Percentiles rank a stretch among this genome's conserved stretches.
Evolutionary conservation across 208 protist genomes (phyloP).

Genomic region (Tritrichomonas musculus): DNA sequence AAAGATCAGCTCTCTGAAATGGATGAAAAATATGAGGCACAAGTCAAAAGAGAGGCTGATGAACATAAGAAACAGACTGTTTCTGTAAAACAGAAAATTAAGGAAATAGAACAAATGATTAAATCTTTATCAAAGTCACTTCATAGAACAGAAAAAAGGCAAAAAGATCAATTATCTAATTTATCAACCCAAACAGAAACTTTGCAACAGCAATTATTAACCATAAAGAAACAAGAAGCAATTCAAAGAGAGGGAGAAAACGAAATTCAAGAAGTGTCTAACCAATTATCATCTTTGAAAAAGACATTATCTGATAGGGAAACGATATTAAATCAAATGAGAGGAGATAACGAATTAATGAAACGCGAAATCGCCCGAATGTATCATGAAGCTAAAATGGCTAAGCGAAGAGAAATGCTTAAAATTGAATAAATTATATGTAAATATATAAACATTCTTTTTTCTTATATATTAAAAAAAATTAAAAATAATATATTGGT

Average conservation of each 20-base stretch:
- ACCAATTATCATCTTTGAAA: neutral
- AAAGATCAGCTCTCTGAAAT: neutral
- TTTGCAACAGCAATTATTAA: neutral
- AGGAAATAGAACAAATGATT: neutral
- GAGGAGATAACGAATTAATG: neutral
- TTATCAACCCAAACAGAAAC: neutral
- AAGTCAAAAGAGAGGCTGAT: neutral
- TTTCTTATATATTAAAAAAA: too few species aligned
- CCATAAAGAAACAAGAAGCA: neutral
- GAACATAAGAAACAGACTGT: neutral
- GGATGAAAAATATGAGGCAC: neutral
- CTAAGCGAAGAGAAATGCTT: neutral
- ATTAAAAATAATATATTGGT: too few species aligned
- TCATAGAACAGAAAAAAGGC: neutral
- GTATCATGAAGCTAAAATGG: conserved; percentile 1
- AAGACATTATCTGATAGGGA: neutral
- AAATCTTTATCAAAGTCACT: neutral
- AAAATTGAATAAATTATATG: too few species aligned
- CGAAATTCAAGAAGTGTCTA: neutral
- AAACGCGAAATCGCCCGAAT: neutral
- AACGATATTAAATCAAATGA: neutral
- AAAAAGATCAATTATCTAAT: neutral
- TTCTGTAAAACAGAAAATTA: neutral
- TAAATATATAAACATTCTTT: too few species aligned
- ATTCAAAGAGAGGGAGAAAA: neutral